A percentile compares a stretch with the other conserved stretches of the same genome.
Evolutionary conservation across 306 rosid genomes (phyloP).

Genomic region (Gastrolobium bilobum): DNA sequence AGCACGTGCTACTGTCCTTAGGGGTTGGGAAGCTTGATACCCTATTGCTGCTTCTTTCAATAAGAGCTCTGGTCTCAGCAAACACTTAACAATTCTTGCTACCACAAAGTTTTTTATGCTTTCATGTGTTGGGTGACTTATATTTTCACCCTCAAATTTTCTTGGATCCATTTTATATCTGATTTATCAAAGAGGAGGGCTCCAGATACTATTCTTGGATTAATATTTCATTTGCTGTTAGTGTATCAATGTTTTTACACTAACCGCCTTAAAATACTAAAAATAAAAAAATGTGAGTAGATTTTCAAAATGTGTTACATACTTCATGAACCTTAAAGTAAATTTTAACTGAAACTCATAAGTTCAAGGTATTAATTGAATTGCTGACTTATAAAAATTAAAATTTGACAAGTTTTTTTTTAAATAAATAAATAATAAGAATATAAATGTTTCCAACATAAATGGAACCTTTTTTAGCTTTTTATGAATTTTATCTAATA

Average conservation of each 20-base stretch:
- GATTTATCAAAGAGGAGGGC: constrained; percentile 30
- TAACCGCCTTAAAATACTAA: background rate
- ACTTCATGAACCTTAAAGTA: background rate
- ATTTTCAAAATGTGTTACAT: background rate
- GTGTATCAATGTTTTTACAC: background rate
- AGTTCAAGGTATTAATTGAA: background rate
- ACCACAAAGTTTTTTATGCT: constrained; percentile 39
- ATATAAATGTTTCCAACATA: too few species aligned
- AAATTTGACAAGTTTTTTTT: too few species aligned
- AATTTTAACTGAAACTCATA: background rate
- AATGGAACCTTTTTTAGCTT: too few species aligned
- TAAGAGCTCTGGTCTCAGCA: constrained; percentile 44
- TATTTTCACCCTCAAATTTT: constrained; percentile 30
- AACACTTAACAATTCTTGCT: constrained; percentile 35
- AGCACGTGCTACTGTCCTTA: constrained; percentile 84
- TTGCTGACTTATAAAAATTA: background rate
- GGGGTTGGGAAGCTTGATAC: constrained; percentile 95
- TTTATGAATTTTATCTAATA: too few species aligned
- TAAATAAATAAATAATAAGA: too few species aligned
- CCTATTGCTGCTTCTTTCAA: constrained; percentile 38
- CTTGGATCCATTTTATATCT: constrained; percentile 26
- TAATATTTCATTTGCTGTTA: constrained; percentile 17
- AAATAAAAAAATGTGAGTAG: background rate
- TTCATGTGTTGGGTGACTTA: constrained; percentile 41
- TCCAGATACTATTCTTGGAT: constrained; percentile 18